Conservation (phyloP, 306 rosid genomes). For the Aeschynomene evenia region DNA sequence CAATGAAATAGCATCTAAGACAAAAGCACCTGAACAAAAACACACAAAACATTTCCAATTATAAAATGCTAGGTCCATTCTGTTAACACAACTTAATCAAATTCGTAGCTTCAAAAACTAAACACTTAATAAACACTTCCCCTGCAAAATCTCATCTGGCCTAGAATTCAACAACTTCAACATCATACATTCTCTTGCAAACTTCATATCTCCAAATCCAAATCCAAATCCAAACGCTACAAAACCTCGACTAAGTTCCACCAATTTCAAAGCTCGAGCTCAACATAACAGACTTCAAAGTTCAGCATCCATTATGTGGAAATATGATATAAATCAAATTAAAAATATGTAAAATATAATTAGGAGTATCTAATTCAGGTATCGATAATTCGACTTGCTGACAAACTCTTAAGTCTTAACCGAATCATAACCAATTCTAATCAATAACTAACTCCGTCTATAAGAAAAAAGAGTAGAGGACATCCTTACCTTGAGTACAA, state of each 20-base stretch:
- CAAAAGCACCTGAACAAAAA: conserved; percentile 10
- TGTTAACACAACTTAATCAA: not conserved
- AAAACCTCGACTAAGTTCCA: not conserved
- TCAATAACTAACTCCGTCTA: not conserved
- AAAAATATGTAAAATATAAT: no score
- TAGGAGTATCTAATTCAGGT: no score
- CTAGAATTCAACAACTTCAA: not conserved
- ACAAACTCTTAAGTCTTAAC: not conserved
- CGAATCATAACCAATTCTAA: not conserved
- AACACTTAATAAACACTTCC: not conserved
- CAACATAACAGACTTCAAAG: not conserved
- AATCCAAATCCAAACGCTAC: conserved; percentile 8
- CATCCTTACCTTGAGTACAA: conserved; percentile 71
- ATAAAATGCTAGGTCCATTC: not conserved
- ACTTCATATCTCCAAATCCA: not conserved
- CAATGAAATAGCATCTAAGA: not conserved
- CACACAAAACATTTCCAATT: not conserved
- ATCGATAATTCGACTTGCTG: no score
- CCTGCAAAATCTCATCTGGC: conserved; percentile 9
- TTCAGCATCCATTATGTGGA: no score
- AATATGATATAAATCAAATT: no score
- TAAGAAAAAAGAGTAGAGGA: not conserved
- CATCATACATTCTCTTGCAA: not conserved
- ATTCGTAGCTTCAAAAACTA: conserved; percentile 4
- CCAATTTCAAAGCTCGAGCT: conserved; percentile 1